Base-by-base conservation (phyloP, 2,329 filamentous ascomycete genomes). In the Graphiopsis chlorocephala region DNA sequence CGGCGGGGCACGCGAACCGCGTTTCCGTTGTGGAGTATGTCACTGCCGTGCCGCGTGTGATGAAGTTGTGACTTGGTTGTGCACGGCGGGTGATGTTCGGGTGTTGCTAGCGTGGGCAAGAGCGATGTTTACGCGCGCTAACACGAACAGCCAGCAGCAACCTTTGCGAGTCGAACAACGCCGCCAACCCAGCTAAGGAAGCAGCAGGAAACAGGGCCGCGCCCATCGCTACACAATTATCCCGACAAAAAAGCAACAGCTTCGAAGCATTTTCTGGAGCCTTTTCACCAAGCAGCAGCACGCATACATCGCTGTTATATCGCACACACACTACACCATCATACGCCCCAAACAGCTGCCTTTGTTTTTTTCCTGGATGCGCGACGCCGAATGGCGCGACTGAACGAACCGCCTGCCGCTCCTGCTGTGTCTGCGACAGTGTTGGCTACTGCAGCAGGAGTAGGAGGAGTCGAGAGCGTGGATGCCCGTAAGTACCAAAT, bases 381-480 rank as follows among this genome's bases (percentile, higher is more conserved):
- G 15, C 48, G 53, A 52, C 38, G 55, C 62, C 69, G 70, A 61
- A 94, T 94, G 91, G 91, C 91, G 80, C 86, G 90, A 80, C 84
- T 94, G 71, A 93, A 93, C 80, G 90, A 93, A 82, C 85, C 86
- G 74, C 84, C 87, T 68, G 68, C 71, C 79, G 85, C 89, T 73
- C 83, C 75, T 73, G 71, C 73, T 64, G 47, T 65, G n/a, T 58
- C 66, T 55, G 66, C 63, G 48, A 66, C 66, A 66, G 50, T 50
- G 61, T 63, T 65, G 53, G 25, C 66, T 58, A 65, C 56, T 28
- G 60, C 57, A 63, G 65, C 67, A 38, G 60, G 60, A 63, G 65
- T 66, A 64, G 61, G 65, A 64, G 65, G 64, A 59, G 63, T 83
- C 75, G 90, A 92, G 79, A 88, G 82, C 74, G 78, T 92, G 70